Evolutionary conservation across 208 protist genomes (phyloP).

Genomic region (Leishmania guyanensis): DNA sequence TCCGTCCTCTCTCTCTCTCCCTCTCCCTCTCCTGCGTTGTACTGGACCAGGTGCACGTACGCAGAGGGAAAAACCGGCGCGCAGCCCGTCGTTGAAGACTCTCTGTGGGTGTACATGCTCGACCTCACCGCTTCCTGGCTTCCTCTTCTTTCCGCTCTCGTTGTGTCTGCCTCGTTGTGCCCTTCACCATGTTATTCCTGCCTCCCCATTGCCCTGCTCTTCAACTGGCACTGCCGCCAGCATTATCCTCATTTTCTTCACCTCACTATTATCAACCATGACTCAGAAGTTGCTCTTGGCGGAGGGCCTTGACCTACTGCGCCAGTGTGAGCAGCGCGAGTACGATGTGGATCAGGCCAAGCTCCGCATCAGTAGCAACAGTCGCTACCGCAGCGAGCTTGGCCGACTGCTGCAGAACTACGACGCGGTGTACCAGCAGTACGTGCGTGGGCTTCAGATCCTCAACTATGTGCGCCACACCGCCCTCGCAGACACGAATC

Average conservation of each 20-base stretch:
- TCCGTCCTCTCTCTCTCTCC: too few relatives aligned
- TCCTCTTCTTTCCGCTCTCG: not conserved
- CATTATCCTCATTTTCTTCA: not conserved
- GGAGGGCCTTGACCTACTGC: constrained; percentile 75
- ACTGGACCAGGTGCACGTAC: not conserved
- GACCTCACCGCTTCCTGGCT: not conserved
- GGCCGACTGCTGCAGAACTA: constrained; percentile 60
- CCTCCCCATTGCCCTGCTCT: not conserved
- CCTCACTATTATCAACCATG: constrained; percentile 34
- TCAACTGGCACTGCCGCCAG: not conserved
- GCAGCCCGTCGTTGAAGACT: not conserved
- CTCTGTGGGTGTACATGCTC: not conserved
- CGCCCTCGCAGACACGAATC: constrained; percentile 42
- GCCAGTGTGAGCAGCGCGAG: constrained; percentile 72
- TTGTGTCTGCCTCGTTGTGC: not conserved
- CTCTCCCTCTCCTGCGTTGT: not conserved
- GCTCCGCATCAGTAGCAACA: constrained; percentile 42
- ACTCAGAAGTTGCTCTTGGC: constrained; percentile 78
- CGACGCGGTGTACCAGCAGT: constrained; percentile 55
- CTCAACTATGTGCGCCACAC: constrained; percentile 78
- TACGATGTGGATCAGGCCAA: constrained; percentile 66
- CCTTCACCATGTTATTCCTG: too few relatives aligned
- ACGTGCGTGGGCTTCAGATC: constrained; percentile 69
- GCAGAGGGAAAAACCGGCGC: not conserved
- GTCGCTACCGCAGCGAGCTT: constrained; percentile 50